Base-by-base conservation (phyloP, 108 stramenopile genomes). In the Mayamaea pseudoterrestris region DNA sequence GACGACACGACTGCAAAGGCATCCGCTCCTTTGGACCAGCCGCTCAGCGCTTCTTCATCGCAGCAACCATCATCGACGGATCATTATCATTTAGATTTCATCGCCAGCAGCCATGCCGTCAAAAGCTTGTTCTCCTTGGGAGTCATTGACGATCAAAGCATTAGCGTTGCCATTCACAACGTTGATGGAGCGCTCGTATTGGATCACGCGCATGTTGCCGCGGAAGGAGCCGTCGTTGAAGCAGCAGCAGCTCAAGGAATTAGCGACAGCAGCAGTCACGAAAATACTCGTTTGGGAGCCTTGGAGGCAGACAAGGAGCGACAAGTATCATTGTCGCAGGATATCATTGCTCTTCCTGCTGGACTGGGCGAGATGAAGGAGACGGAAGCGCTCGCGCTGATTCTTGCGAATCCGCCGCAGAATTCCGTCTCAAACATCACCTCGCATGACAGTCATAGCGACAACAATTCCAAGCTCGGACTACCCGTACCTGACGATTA, bases 41-140 rank as follows among this genome's bases (percentile, higher is more conserved):
- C 11, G 32, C 32, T 11, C 12, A 8, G 32, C 11, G 11, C 12
- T 8, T 12, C 8, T 8, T 8, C 8, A 34, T 11, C 32, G 8
- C 32, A 34, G 32, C 8, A n/a, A n/a, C n/a, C n/a, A n/a, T n/a
- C n/a, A 26, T 16, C 12, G 3, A 21, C 17, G 18, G 44, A 24
- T 11, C n/a, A 44, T 21, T 13, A 44, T 22, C 23, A 25, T 14
- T 35, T 80, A 24, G 85, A 89, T 48, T 89, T 84, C 50, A 81
- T 89, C 8, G 78, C 75, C 13, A 68, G 77, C 25, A 70, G 64
- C 29, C 52, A 23, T 21, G 77, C 81, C 14, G 75, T 89, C 40
- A 78, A 81, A 35, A 56, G 66, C 22, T 27, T 89, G 11, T 84
- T 89, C 66, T 74, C 81, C 2, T 50, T 89, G 37, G 80, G 82